Base-by-base conservation (phyloP, 768 basidiomycete genomes). In the Pleurotus giganteus region DNA sequence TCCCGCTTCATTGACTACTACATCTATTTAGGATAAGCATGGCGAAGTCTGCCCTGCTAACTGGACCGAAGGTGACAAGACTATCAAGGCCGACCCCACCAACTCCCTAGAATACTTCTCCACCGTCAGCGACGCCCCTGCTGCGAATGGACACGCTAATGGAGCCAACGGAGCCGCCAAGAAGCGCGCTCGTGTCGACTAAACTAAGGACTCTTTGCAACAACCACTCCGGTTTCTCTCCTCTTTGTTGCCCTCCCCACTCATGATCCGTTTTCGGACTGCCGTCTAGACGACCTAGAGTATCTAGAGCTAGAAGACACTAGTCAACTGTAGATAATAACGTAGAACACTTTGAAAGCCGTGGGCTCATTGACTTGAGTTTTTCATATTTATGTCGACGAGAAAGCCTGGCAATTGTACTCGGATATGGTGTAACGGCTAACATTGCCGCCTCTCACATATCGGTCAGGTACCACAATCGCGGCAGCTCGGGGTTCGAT, bases 31-130 rank as follows among this genome's bases (percentile, higher is more conserved):
- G 90, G 94, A 96, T 57, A 76, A 86, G 68, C 82, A 93, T 65
- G 94, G 94, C 23, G 93, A 97, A 68, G 94, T 94, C 19, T 96
- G 94, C 77, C 94, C 94, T 13, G 88, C 85, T 11, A 91, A 91
- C 71, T 96, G 94, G 94, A 84, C 75, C 13, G 86, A 91, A 64
- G 89, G 91, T 31, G 71, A 74, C 55, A 85, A 84, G 73, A 91
- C 91, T 41, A 91, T 93, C 76, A 92, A 91, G 69, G 76, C 88
- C 24, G 85, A 91, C 69, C 88, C 89, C 6, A 75, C 78, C 52
- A 84, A 73, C 23, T 84, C 86, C 56, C 73, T 89, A 36, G 89
- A 91, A 59, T 94, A 91, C 69, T 94, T 94, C 63, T 63, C 65
- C 34, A 60, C 75, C 32, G 60, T 68, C 29, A 51, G 47, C 9